Evolutionary conservation across 108 stramenopile species (phyloP), one percentile per base, ranked within the genome.

Genomic region (Asterionellopsis glacialis): DNA sequence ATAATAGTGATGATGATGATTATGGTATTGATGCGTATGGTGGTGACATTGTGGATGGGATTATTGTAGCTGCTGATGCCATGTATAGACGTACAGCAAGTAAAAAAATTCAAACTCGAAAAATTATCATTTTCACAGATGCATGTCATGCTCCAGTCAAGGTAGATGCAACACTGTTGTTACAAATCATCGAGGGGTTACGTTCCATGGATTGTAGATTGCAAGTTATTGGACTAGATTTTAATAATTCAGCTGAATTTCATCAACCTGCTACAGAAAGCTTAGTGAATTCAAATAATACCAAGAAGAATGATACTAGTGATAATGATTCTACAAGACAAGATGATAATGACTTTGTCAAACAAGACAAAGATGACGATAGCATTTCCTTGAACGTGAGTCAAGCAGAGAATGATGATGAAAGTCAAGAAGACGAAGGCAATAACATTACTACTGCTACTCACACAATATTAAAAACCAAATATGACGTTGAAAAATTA

Each of bases 81-180:
- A 41, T 94, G 7, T 68, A 83, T 57, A 67, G 74, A 9, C 57
- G 74, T 22, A 93, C 88, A 5, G 4, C 40, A 5, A 72, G 75
- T 11, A 87, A 87, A 41, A 81, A 77, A 51, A 76, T 58, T 51
- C 64, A 66, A 45, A 33, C 33, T 5, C 65, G 90, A 27, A 62
- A 59, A 13, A 89, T 94, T 50, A 64, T 90, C 14, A 24, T 94
- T 23, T 61, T 91, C 25, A 94, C 93, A 1, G 93, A 94, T 79
- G 89, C 81, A 41, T 33, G 33, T 33, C 5, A 33, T 33, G 79
- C 84, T 67, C 60, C 77, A 54, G 66, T 91, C 44, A 40, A 72
- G 13, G 66, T 85, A 19, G 65, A 83, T 57, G 59, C 51, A 3
- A 65, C 74, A n/a, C 82, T 72, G 45, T 54, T 87, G 40, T 51